Evolutionary conservation across 257 asterid species (phyloP).

Genomic region (Apocynum venetum): DNA sequence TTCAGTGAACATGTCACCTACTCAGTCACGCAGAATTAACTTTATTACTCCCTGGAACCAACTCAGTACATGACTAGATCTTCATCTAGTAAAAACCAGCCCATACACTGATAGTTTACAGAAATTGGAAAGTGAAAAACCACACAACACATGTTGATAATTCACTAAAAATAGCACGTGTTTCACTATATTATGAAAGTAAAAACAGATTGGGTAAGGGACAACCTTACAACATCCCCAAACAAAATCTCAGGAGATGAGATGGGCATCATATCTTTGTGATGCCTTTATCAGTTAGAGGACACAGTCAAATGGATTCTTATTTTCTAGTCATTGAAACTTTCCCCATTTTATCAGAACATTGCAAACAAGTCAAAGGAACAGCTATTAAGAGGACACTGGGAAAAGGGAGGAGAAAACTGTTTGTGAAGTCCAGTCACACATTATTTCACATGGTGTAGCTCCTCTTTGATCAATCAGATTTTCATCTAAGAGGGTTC

Average conservation of each 20-base stretch:
- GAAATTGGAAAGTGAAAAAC: neutral
- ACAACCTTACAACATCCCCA: neutral
- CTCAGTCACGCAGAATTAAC: conserved; percentile 16
- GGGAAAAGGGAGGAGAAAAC: neutral
- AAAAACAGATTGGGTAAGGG: neutral
- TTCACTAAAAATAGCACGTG: neutral
- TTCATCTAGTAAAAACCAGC: neutral
- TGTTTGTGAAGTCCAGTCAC: neutral
- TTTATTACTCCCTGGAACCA: conserved; percentile 21
- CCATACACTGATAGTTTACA: neutral
- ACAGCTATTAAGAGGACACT: neutral
- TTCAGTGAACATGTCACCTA: conserved; percentile 91
- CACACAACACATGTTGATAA: neutral
- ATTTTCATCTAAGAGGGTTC: neutral
- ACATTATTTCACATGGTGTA: neutral
- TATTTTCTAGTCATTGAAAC: neutral
- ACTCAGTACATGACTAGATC: neutral
- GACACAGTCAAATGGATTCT: neutral
- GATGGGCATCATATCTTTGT: neutral
- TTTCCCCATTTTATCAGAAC: neutral
- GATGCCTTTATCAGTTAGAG: neutral
- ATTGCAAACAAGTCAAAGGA: neutral
- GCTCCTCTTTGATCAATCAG: neutral
- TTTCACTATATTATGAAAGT: neutral
- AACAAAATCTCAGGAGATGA: neutral